phyloP scores from a whole-genome alignment of 2,329 filamentous ascomycete species.

The Beauveria rudraprayagi region DNA sequence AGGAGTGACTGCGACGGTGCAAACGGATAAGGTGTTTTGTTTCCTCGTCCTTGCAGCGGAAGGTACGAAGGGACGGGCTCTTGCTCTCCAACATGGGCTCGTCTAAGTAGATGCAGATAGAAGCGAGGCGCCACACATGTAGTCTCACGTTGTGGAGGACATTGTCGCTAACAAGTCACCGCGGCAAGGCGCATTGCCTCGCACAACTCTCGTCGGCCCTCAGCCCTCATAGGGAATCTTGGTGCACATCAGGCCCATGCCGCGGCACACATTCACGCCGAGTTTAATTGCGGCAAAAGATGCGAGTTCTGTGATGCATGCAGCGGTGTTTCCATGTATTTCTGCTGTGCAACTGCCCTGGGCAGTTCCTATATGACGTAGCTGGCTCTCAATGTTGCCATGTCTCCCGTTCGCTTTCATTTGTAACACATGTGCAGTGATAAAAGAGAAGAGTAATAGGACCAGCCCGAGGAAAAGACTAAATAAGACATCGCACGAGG shows the following conservation, averaged over 20 bases:
- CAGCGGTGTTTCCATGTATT: slow-evolving; percentile 1
- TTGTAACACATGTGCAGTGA: slow-evolving; percentile 2
- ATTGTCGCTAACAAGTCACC: not conserved
- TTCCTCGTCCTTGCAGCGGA: too few relatives aligned
- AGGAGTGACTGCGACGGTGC: not conserved
- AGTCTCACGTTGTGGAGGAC: not conserved
- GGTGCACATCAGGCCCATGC: not conserved
- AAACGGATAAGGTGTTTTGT: not conserved
- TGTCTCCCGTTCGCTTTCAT: not conserved
- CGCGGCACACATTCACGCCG: not conserved
- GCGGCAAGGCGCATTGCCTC: not conserved
- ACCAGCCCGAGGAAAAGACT: not conserved
- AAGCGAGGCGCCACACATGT: not conserved
- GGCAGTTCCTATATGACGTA: not conserved
- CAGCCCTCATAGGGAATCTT: too few relatives aligned
- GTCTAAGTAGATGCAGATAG: not conserved
- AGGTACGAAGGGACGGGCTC: not conserved
- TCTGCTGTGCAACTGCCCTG: not conserved
- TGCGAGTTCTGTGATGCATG: not conserved
- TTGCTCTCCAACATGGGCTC: not conserved
- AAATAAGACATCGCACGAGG: not conserved
- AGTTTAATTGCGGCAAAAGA: not conserved
- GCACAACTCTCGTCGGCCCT: not conserved
- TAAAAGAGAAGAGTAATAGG: not conserved
- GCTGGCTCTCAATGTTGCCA: not conserved